Evolutionary conservation across 306 rosid species (phyloP).

Genomic region (Prunus fruticosa): DNA sequence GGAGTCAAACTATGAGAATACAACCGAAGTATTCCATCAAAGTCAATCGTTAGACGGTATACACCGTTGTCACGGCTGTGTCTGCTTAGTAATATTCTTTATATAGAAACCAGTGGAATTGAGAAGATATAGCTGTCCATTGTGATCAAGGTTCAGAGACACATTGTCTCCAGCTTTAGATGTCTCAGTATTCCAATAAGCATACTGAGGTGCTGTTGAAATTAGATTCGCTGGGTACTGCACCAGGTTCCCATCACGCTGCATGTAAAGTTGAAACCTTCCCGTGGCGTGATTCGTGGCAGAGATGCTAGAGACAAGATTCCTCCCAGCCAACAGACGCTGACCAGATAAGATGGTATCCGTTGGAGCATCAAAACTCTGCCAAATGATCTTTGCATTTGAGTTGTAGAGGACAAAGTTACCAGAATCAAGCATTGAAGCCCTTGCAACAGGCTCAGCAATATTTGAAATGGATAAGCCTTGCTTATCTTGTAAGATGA

Average conservation of each 20-base stretch:
- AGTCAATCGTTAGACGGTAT: not conserved
- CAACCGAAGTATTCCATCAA: constrained; percentile 5
- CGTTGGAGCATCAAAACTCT: constrained; percentile 26
- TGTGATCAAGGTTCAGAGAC: constrained; percentile 5
- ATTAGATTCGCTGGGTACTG: not conserved
- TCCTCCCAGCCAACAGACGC: not conserved
- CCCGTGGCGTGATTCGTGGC: not conserved
- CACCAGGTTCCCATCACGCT: not conserved
- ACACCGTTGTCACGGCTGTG: not conserved
- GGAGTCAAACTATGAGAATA: constrained; percentile 4
- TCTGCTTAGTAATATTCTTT: not conserved
- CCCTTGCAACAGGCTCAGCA: not conserved
- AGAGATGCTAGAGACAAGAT: constrained; percentile 11
- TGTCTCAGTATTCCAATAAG: not conserved
- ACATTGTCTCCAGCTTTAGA: not conserved
- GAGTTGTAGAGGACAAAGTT: constrained; percentile 27
- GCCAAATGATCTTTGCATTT: constrained; percentile 1
- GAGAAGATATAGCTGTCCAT: constrained; percentile 8
- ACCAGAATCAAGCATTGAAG: constrained; percentile 33
- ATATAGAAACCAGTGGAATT: not conserved
- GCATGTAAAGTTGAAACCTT: not conserved
- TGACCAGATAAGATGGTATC: constrained; percentile 22
- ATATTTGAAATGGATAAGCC: not conserved
- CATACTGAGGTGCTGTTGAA: not conserved
- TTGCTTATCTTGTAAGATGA: not conserved